phyloP scores from a whole-genome alignment of 1,284 basidiomycete genomes.

The Trametes sp. region DNA sequence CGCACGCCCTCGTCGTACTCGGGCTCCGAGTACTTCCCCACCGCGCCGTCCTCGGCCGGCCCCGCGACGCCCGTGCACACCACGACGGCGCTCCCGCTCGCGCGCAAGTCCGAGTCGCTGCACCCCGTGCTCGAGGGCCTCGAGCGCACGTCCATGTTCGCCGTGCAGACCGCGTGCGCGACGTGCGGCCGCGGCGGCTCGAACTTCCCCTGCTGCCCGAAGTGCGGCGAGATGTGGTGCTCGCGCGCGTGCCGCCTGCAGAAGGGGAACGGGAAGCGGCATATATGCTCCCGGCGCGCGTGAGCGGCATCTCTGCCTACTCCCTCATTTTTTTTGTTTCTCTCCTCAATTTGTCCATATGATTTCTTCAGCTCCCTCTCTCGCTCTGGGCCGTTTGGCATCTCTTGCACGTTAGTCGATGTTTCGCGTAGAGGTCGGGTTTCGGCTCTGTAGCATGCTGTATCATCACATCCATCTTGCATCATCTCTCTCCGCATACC shows the following conservation, averaged over 20 bases:
- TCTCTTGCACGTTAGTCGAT: constrained; percentile 1
- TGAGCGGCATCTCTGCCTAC: neutral
- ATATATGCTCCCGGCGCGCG: constrained; percentile 39
- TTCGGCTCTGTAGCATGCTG: constrained; percentile 18
- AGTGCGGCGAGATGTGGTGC: constrained; percentile 73
- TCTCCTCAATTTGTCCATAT: no score
- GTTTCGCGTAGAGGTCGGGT: constrained; percentile 5
- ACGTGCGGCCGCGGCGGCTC: constrained; percentile 63
- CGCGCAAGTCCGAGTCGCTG: constrained; percentile 36
- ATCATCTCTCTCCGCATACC: neutral
- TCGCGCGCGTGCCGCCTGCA: constrained; percentile 68
- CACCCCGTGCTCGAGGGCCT: constrained; percentile 62
- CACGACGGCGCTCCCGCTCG: constrained; percentile 20
- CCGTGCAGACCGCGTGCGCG: constrained; percentile 54
- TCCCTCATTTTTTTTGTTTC: neutral
- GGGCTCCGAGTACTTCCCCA: constrained; percentile 42
- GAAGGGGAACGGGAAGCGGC: constrained; percentile 54
- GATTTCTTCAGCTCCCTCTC: neutral
- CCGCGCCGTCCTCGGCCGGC: constrained; percentile 37
- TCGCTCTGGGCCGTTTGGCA: constrained; percentile 8
- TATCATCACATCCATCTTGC: constrained; percentile 7
- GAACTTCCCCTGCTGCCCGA: constrained; percentile 72
- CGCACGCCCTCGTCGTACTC: constrained; percentile 42
- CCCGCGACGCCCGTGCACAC: constrained; percentile 35
- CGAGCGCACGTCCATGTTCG: constrained; percentile 64